A percentile compares a stretch with the other conserved stretches of the same genome.
Evolutionary conservation across 2,329 filamentous ascomycete genomes (phyloP).

Genomic region (Thelonectria blattea): DNA sequence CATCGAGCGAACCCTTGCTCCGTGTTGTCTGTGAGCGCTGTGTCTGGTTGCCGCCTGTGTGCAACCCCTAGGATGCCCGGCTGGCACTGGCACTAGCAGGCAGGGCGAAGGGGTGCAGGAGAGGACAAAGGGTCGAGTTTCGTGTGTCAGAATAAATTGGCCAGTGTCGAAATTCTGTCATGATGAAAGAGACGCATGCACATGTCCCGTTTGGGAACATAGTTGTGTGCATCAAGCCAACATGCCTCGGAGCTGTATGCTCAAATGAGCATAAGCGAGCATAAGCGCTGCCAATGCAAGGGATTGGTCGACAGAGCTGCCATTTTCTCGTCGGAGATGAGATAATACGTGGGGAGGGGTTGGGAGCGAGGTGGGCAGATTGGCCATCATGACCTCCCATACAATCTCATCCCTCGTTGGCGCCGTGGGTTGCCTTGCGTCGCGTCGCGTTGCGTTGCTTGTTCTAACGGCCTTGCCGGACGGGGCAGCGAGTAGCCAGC

Average conservation of each 20-base stretch:
- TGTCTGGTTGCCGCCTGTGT: not conserved
- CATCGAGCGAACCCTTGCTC: slow-evolving; percentile 28
- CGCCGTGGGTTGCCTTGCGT: not conserved
- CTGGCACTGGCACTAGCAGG: not conserved
- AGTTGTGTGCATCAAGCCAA: not conserved
- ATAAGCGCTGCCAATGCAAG: not conserved
- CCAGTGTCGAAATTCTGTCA: not conserved
- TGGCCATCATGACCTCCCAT: slow-evolving; percentile 1
- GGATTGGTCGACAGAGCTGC: slow-evolving; percentile 8
- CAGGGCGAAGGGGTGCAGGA: slow-evolving; percentile 4
- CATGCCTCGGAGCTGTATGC: not conserved
- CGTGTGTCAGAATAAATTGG: slow-evolving; percentile 29
- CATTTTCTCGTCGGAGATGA: slow-evolving; percentile 12
- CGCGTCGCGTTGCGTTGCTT: not conserved
- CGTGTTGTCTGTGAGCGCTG: not conserved
- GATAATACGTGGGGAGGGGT: slow-evolving; percentile 1
- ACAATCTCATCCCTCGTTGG: slow-evolving; percentile 12
- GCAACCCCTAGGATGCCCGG: not conserved
- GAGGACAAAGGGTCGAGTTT: slow-evolving; percentile 16
- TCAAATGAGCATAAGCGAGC: not conserved
- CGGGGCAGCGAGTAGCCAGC: not conserved
- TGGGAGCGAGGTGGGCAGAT: slow-evolving; percentile 6
- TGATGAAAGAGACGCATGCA: not conserved
- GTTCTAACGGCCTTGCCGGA: slow-evolving; percentile 5
- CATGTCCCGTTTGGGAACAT: slow-evolving; percentile 32